Evolutionary conservation across 2,329 filamentous ascomycete species (phyloP).

Genomic region (Exophiala bonariae): DNA sequence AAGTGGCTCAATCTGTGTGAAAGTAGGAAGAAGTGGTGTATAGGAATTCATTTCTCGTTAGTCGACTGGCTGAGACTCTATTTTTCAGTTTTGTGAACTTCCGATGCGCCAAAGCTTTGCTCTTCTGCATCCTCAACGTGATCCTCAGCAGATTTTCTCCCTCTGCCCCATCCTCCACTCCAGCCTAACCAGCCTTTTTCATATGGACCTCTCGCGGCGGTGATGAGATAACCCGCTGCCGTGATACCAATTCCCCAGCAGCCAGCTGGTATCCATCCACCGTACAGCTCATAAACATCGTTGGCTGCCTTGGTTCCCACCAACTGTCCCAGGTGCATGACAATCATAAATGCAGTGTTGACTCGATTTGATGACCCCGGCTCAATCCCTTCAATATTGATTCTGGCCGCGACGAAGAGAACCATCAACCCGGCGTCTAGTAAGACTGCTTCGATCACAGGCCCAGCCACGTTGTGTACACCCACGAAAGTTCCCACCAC

Average conservation of each 20-base stretch:
- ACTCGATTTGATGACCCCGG: conserved; percentile 70
- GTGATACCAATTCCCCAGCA: conserved; percentile 58
- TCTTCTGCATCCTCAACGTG: no score
- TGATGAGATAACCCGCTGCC: conserved; percentile 48
- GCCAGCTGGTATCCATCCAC: conserved; percentile 57
- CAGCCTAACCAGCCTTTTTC: conserved; percentile 61
- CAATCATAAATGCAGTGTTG: conserved; percentile 79
- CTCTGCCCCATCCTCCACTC: conserved; percentile 58
- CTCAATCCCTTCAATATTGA: conserved; percentile 69
- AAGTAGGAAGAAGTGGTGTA: no score
- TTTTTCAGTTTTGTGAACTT: no score
- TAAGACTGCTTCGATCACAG: conserved; percentile 68
- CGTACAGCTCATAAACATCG: conserved; percentile 51
- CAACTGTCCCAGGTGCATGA: conserved; percentile 71
- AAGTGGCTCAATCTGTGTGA: no score
- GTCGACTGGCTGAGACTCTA: no score
- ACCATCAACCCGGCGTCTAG: conserved; percentile 72
- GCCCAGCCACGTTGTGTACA: conserved; percentile 64
- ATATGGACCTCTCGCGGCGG: conserved; percentile 52
- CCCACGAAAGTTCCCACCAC: conserved; percentile 69
- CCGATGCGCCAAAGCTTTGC: no score
- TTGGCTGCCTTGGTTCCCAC: conserved; percentile 64
- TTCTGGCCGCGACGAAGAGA: conserved; percentile 70
- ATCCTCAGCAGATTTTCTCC: no score
- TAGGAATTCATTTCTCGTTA: no score